Percentiles rank a stretch among this genome's conserved stretches.
phyloP scores from a whole-genome alignment of 352 stramenopile species.

The Pythium monospermum region DNA sequence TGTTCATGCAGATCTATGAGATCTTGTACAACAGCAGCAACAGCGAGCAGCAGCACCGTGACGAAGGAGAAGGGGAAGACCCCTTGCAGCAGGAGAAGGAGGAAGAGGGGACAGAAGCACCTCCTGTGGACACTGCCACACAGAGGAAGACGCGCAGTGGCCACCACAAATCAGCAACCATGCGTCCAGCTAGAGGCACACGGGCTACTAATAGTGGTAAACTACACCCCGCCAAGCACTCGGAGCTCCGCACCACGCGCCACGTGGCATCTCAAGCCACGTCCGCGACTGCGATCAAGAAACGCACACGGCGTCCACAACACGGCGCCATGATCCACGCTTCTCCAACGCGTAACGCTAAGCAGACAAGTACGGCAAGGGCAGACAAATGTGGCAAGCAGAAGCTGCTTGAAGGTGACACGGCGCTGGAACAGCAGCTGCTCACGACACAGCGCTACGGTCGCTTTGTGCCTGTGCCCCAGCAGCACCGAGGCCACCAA shows the following conservation, averaged over 20 bases:
- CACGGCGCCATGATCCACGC: no score
- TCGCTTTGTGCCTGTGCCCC: conserved; percentile 19
- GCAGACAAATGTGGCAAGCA: neutral
- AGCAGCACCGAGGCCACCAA: neutral
- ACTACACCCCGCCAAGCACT: no score
- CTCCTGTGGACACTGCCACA: neutral
- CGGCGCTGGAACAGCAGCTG: conserved; percentile 11
- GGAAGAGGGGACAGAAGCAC: no score
- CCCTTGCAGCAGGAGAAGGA: no score
- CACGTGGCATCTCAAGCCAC: conserved; percentile 11
- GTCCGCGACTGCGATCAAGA: no score
- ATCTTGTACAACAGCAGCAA: conserved; percentile 40
- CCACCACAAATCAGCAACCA: neutral
- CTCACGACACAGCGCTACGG: conserved; percentile 22
- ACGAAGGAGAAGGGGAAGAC: no score
- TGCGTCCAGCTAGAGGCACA: no score
- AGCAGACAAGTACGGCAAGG: no score
- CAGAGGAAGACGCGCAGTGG: neutral
- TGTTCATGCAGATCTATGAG: conserved; percentile 54
- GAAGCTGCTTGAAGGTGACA: neutral
- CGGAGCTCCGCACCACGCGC: neutral
- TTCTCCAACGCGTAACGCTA: no score
- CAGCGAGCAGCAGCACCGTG: neutral
- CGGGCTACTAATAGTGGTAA: no score
- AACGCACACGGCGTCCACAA: conserved; percentile 11